Evolutionary conservation across 306 rosid species (phyloP).

Genomic region (Trifolium subterraneum): DNA sequence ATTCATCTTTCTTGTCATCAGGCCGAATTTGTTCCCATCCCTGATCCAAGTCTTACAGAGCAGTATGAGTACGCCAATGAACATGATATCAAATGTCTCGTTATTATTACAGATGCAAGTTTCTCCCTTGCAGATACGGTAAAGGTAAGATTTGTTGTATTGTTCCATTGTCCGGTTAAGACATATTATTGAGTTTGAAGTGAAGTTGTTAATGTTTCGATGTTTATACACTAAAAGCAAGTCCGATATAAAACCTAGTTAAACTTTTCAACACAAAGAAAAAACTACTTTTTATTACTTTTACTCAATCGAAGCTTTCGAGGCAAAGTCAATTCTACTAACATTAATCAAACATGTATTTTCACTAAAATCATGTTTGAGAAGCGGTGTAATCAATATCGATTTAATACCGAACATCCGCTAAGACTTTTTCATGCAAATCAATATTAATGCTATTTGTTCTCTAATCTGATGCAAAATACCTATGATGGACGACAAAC

Average conservation of each 20-base stretch:
- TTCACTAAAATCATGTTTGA: background rate
- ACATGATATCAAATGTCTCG: constrained; percentile 88
- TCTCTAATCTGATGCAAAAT: background rate
- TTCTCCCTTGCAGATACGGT: constrained; percentile 64
- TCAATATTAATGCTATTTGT: background rate
- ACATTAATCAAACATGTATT: background rate
- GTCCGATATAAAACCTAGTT: background rate
- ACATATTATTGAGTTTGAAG: background rate
- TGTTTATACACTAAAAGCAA: background rate
- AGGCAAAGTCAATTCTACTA: background rate
- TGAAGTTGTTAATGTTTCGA: background rate
- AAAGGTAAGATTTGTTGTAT: constrained; percentile 60
- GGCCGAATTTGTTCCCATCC: constrained; percentile 86
- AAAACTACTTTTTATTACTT: background rate
- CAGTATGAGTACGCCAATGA: constrained; percentile 96
- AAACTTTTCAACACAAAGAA: background rate
- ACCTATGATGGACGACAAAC: background rate
- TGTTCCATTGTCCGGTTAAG: constrained; percentile 18
- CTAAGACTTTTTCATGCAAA: background rate
- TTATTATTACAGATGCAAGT: constrained; percentile 77
- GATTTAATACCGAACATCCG: background rate
- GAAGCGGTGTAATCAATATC: background rate
- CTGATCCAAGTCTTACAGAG: constrained; percentile 95
- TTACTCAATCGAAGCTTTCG: background rate
- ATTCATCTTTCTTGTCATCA: constrained; percentile 51